Evolutionary conservation across 768 basidiomycete genomes (phyloP).

Genomic region (Russula vinacea): DNA sequence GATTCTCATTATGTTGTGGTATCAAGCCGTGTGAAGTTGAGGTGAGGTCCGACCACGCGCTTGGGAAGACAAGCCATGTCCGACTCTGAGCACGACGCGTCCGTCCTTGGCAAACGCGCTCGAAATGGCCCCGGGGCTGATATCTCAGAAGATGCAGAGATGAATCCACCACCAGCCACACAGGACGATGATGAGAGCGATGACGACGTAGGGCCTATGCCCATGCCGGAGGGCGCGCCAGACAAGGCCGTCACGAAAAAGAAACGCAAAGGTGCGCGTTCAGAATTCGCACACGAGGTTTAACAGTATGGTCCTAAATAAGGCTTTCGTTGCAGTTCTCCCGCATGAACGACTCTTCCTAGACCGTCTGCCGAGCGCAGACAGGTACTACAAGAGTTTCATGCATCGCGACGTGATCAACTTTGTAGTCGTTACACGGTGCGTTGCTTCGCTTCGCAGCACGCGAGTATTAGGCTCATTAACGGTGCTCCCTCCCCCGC

Average conservation of each 20-base stretch:
- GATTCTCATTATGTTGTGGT: neutral
- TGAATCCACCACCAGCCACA: constrained; percentile 36
- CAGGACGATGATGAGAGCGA: constrained; percentile 56
- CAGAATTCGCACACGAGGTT: neutral
- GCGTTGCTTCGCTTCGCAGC: constrained; percentile 30
- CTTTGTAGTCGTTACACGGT: constrained; percentile 88
- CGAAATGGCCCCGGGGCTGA: constrained; percentile 40
- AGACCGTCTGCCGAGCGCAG: constrained; percentile 85
- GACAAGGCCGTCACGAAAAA: constrained; percentile 52
- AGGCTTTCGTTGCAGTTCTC: constrained; percentile 55
- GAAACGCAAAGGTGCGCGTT: constrained; percentile 71
- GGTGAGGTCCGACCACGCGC: neutral
- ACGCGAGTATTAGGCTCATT: neutral
- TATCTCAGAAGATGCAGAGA: constrained; percentile 32
- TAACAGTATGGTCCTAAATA: neutral
- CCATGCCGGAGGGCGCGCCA: constrained; percentile 54
- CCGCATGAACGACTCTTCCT: constrained; percentile 92
- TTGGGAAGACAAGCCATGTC: constrained; percentile 24
- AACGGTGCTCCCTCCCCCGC: too few relatives aligned
- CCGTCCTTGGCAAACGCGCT: constrained; percentile 63
- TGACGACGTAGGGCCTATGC: constrained; percentile 89
- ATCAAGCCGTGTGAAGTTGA: neutral
- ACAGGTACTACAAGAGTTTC: constrained; percentile 95
- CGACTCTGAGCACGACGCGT: constrained; percentile 47
- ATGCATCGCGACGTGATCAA: constrained; percentile 96